A percentile compares a stretch with the other conserved stretches of the same genome.
phyloP scores from a whole-genome alignment of 75 land plant genomes.

The Chamaecyparis obtusa region DNA sequence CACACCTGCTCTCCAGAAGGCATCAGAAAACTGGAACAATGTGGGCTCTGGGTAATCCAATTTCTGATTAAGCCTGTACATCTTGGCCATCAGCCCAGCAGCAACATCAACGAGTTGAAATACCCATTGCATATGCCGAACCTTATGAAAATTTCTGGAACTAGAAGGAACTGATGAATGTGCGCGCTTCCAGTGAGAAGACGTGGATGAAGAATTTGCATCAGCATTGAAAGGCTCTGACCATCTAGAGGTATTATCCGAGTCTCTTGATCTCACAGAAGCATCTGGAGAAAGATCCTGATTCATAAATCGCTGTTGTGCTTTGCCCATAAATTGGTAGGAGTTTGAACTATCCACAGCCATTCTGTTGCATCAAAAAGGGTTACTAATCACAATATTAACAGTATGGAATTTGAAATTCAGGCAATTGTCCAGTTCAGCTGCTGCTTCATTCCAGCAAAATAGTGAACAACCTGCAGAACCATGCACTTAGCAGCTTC shows the following conservation, averaged over 20 bases:
- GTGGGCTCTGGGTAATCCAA: conserved; percentile 69
- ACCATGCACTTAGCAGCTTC: conserved; percentile 1
- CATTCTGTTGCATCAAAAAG: background rate
- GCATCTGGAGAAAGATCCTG: conserved; percentile 40
- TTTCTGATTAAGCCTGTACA: conserved; percentile 70
- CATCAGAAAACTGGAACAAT: conserved; percentile 57
- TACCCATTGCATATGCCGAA: conserved; percentile 82
- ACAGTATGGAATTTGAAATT: background rate
- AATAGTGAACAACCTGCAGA: conserved; percentile 2
- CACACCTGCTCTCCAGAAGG: conserved; percentile 89
- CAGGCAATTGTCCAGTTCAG: background rate
- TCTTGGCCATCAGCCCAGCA: conserved; percentile 86
- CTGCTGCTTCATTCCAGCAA: conserved; percentile 1
- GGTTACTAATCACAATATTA: conserved; percentile 3
- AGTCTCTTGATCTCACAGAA: conserved; percentile 39
- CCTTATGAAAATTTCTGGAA: conserved; percentile 58
- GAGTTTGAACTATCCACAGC: conserved; percentile 10
- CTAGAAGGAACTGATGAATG: conserved; percentile 23
- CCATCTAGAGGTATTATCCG: conserved; percentile 57
- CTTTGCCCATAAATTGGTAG: conserved; percentile 35
- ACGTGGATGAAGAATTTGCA: conserved; percentile 29
- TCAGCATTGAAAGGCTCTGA: conserved; percentile 50
- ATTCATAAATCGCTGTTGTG: conserved; percentile 23
- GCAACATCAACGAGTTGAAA: conserved; percentile 79
- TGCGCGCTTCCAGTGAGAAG: conserved; percentile 27